Conservation (phyloP, 257 asterid species). For the Orobanche coerulescens region DNA sequence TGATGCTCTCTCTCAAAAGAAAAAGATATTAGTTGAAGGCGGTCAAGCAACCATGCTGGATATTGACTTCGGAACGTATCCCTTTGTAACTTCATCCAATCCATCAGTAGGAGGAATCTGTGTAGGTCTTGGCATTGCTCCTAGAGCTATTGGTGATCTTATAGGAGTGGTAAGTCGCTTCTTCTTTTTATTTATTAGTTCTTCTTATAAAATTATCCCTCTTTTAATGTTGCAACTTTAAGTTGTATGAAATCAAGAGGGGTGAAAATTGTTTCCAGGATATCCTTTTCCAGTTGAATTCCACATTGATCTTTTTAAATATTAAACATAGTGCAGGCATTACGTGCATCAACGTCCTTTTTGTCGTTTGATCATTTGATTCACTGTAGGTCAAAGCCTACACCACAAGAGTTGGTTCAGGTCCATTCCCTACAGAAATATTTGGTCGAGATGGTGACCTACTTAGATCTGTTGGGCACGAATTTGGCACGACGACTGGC, state of each 20-base stretch:
- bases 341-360: no score
- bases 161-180: conserved; percentile 59
- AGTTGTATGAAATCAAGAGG: no score
- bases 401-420: conserved; percentile 80
- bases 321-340: no score
- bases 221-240: no score
- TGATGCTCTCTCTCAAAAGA: conserved; percentile 45
- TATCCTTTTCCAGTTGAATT: no score
- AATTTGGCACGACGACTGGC: conserved; percentile 76
- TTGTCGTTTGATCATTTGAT: not conserved
- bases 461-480: conserved; percentile 69
- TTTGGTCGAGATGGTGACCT: conserved; percentile 53
- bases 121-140: conserved; percentile 82
- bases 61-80: conserved; percentile 75
- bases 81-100: conserved; percentile 78
- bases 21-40: conserved; percentile 70
- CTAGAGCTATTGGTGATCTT: conserved; percentile 65
- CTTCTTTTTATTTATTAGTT: no score
- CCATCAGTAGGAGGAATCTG: conserved; percentile 93
- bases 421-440: conserved; percentile 79
- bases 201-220: no score
- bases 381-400: conserved; percentile 65
- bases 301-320: no score
- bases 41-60: conserved; percentile 90
- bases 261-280: no score